Evolutionary conservation across 176 grass and related monocot species (phyloP), one percentile per base, ranked within the genome.

Genomic region (Hsuehochloa calcarea): DNA sequence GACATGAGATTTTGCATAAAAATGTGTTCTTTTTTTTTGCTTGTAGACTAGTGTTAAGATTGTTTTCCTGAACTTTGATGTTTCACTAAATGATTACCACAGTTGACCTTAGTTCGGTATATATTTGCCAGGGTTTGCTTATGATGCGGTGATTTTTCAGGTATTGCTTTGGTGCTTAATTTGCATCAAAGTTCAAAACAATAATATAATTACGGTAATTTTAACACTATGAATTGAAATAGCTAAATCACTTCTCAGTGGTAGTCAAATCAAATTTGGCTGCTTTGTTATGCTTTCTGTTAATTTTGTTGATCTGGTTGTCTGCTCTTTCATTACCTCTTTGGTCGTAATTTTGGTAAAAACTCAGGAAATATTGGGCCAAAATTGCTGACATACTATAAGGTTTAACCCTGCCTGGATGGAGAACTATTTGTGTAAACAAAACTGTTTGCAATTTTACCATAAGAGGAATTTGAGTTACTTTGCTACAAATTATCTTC

Each of bases 401-500:
- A 34, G 61, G 17, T 67, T 64, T 20, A 62, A 29, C 40, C 25
- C 25, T 83, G 52, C 43, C 38, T 50, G 19, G 26, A 72, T 47
- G 66, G 3, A 41, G 15, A 55, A 70, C 37, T 29, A 3, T 12
- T 23, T 80, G 46, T 38, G 52, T 68, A 26, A 80, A 39, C 13
- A 56, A 15, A 62, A 25, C 4, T 63, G 5, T 60, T 19, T 26
- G 13, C 19, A 22, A 10, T 75, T 74, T 16, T 74, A 8, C 12
- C 52, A 43, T 38, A 80, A 23, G 65, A 89, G 68, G 8, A 80
- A 77, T 61, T 75, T 17, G 35, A 31, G 29, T 75, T 75, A 71
- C 62, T 80, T 85, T 31, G 2, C 14, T 35, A 46, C 16, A 39
- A 68, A 38, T 31, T 43, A 26, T 61, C 58, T 54, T 5, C 31